Percentiles rank a stretch among this genome's conserved stretches.
These are phyloP conservation scores for Puccinia coronata DNA, from an alignment of 1,284 basidiomycete species.

Conservation along the genomic window DNA sequence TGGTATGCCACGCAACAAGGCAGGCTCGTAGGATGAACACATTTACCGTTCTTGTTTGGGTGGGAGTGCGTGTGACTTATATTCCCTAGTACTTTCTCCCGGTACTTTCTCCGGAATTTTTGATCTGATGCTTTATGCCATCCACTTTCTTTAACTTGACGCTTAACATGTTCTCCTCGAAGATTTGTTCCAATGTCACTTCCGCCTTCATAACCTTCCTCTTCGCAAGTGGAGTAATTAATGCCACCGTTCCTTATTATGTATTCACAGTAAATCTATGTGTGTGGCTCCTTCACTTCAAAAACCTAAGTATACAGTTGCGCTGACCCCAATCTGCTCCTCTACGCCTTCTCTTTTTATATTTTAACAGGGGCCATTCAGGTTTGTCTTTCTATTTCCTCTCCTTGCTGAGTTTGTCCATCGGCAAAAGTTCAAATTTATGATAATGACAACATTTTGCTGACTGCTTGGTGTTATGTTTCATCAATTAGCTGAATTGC, in stretches of 20 bases:
- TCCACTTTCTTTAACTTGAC: no score
- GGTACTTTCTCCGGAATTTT: no score
- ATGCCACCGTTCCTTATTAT: background rate
- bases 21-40: conserved; percentile 1
- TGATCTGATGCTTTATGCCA: no score
- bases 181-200: conserved; percentile 8
- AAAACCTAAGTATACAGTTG: background rate
- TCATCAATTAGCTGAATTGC: background rate
- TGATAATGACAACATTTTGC: background rate
- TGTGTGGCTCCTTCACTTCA: background rate
- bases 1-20: background rate
- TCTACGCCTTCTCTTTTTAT: background rate
- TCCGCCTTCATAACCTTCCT: conserved; percentile 7
- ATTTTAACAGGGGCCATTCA: conserved; percentile 12
- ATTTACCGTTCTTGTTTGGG: conserved; percentile 2
- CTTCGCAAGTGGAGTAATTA: conserved; percentile 7
- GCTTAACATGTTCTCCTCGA: background rate
- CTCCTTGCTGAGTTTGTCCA: background rate
- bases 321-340: background rate
- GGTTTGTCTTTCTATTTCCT: background rate
- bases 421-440: background rate
- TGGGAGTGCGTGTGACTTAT: background rate
- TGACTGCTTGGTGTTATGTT: background rate
- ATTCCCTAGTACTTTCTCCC: no score
- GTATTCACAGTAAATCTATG: background rate